Evolutionary conservation across 768 basidiomycete species (phyloP).

Genomic region (Suillus tomentosus): DNA sequence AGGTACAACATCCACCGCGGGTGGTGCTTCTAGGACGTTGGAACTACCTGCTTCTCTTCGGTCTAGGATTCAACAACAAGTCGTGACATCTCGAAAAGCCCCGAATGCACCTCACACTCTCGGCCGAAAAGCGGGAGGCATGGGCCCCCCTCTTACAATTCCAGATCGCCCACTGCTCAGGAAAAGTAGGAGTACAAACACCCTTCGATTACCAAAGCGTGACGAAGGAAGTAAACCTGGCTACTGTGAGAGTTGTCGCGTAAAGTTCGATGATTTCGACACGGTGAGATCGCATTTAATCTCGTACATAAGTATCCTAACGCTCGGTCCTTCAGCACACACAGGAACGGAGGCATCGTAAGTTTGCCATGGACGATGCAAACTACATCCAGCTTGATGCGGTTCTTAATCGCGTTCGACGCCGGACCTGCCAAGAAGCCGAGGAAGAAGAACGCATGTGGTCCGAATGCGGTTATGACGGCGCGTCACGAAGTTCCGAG

Average conservation of each 20-base stretch:
- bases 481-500: constrained; percentile 17
- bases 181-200: constrained; percentile 83
- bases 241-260: constrained; percentile 95
- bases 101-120: constrained; percentile 15
- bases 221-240: constrained; percentile 91
- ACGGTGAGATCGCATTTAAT: constrained; percentile 49
- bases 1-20: constrained; percentile 76
- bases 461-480: constrained; percentile 14
- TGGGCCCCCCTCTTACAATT: constrained; percentile 71
- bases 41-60: constrained; percentile 56
- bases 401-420: constrained; percentile 63
- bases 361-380: constrained; percentile 73
- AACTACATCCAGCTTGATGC: constrained; percentile 83
- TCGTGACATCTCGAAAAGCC: constrained; percentile 63
- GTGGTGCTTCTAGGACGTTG: constrained; percentile 43
- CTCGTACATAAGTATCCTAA: constrained; percentile 1
- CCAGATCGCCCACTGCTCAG: constrained; percentile 58
- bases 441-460: constrained; percentile 28
- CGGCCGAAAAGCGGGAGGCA: constrained; percentile 36
- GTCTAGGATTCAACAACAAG: constrained; percentile 61
- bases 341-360: constrained; percentile 69
- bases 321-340: constrained; percentile 59
- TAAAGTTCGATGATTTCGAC: constrained; percentile 87
- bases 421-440: constrained; percentile 38
- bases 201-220: constrained; percentile 69